Base-by-base conservation (phyloP, 768 basidiomycete species). In the Hygrophoropsis aurantiaca region DNA sequence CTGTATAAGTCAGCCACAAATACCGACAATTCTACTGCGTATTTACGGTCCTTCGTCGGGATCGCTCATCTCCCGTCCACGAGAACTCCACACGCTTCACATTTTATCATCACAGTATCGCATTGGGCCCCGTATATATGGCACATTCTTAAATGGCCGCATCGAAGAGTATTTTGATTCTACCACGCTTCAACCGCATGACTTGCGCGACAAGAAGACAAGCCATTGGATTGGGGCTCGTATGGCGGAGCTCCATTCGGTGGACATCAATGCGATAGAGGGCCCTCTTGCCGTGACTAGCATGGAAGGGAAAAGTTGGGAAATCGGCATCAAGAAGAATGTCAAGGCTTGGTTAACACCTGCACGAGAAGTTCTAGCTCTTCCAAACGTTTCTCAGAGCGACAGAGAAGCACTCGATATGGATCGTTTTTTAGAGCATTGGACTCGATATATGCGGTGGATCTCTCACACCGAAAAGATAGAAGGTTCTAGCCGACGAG, bases 151-250 rank as follows among this genome's bases (percentile, higher is more conserved):
- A 54, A 99, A 98, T 64, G 97, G 97, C 27, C 85, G 97, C 19
- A 73, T 98, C 37, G 97, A 98, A 69, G 87, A 99, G 66, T 97
- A 90, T 68, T 97, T 97, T 64, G 82, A 94, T 51, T 92, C 92
- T 13, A 77, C 82, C 26, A 86, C 93, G 2, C 73, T 98, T 38
- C 85, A 82, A 1, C 74, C 89, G 11, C 65, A 76, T 34, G 91
- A 97, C 60, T 74, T 99, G 52, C 80, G 91, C 40, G 81, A 92
- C 55, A 80, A 82, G 13, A 66, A 71, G 50, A 81, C 85, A 46
- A 93, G 90, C 61, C 74, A 83, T 23, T 91, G 88, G 80, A 92
- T 98, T 55, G 94, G 84, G n/a, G 80, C 85, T 18, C 78, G 95
- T 26, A 98, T 98, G 95, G 84, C 92, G 18, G 94, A 98, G 66